A percentile compares a stretch with the other conserved stretches of the same genome.
Conservation (phyloP, 2,329 filamentous ascomycete genomes). For the Colletotrichum higginsianum region DNA sequence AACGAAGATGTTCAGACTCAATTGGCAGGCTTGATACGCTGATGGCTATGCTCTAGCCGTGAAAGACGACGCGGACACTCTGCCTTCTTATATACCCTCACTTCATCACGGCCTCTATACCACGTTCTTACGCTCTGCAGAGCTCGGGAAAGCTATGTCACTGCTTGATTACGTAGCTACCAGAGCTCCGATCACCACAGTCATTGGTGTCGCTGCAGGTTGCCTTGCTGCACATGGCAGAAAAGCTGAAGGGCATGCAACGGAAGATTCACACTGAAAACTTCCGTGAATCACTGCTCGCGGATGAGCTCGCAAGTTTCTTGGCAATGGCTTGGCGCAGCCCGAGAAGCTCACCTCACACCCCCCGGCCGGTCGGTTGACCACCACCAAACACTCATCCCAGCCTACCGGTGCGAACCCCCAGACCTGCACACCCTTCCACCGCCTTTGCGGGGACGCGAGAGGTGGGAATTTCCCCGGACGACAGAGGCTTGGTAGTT, state of each 20-base stretch:
- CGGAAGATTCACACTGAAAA: slow-evolving; percentile 24
- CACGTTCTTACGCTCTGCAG: too few relatives aligned
- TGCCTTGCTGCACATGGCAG: slow-evolving; percentile 6
- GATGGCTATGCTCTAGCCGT: background rate
- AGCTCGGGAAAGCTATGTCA: slow-evolving; percentile 26
- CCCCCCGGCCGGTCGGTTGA: background rate
- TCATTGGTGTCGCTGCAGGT: background rate
- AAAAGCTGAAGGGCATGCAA: slow-evolving; percentile 17
- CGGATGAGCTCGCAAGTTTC: slow-evolving; percentile 22
- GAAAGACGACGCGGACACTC: background rate
- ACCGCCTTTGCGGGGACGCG: slow-evolving; percentile 21
- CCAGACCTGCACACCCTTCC: slow-evolving; percentile 5
- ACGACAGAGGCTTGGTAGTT: slow-evolving; percentile 12
- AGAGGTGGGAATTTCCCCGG: slow-evolving; percentile 25
- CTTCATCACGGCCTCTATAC: background rate
- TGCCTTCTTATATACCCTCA: background rate
- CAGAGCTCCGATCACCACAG: slow-evolving; percentile 1
- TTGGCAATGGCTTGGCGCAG: slow-evolving; percentile 38
- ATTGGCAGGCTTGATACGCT: background rate
- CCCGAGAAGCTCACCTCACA: background rate
- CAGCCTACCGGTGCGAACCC: slow-evolving; percentile 10
- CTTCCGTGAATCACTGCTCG: slow-evolving; percentile 38
- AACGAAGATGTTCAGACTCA: background rate
- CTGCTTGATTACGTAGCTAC: slow-evolving; percentile 28
- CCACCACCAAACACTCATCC: background rate